A percentile compares a stretch with the other conserved stretches of the same genome.
These are phyloP conservation scores for Sporothrix curviconia DNA, from an alignment of 2,329 filamentous ascomycete species.

Conservation along the genomic window DNA sequence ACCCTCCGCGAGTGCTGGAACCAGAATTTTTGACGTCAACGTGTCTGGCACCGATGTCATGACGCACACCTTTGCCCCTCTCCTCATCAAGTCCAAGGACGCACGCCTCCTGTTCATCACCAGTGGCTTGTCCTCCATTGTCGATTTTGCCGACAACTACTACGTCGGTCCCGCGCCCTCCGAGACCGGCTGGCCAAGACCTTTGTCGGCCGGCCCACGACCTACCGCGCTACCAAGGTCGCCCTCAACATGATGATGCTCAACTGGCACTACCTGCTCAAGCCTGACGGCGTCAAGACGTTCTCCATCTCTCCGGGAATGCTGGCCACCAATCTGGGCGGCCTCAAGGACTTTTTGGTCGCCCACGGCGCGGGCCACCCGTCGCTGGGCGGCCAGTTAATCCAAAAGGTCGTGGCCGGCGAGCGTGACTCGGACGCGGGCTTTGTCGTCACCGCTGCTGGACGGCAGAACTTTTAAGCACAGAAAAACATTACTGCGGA, in stretches of 20 bases:
- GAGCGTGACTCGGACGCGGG: conserved; percentile 27
- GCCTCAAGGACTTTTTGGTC: conserved; percentile 19
- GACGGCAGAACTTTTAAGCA: conserved; percentile 9
- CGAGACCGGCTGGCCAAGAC: conserved; percentile 36
- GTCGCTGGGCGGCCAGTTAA: conserved; percentile 27
- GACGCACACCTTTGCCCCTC: conserved; percentile 35
- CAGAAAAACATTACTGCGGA: too few relatives aligned
- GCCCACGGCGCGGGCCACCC: conserved; percentile 19
- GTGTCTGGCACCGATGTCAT: conserved; percentile 39
- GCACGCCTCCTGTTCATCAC: conserved; percentile 46
- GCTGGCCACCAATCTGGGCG: conserved; percentile 40
- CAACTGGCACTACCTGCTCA: conserved; percentile 36
- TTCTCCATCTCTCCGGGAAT: conserved; percentile 43
- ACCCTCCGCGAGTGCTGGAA: conserved; percentile 37
- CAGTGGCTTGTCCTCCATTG: conserved; percentile 35
- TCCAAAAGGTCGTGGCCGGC: conserved; percentile 34
- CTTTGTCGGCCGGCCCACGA: not conserved
- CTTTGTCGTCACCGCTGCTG: not conserved
- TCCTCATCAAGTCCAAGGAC: conserved; percentile 37
- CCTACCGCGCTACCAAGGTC: conserved; percentile 25
- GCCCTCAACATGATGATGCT: conserved; percentile 44
- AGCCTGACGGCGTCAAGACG: conserved; percentile 44
- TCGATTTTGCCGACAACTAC: conserved; percentile 13
- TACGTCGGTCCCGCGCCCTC: conserved; percentile 12
- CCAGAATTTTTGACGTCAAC: conserved; percentile 44